Evolutionary conservation across 1,284 basidiomycete genomes (phyloP).

Genomic region (Mycena sp.): DNA sequence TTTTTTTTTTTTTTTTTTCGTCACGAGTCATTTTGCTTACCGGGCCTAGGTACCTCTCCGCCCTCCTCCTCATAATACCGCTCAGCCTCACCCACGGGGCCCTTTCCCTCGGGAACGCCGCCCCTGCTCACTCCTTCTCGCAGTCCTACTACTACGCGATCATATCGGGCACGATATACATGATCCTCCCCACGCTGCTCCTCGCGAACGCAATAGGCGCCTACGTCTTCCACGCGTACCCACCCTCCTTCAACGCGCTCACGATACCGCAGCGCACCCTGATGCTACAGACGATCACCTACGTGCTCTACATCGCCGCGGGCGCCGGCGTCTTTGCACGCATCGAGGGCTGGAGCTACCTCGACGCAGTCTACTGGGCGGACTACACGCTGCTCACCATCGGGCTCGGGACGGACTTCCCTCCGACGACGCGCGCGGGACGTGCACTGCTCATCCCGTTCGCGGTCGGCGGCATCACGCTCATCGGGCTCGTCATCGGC

Average conservation of each 20-base stretch:
- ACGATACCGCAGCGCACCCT: constrained; percentile 50
- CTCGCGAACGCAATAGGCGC: constrained; percentile 44
- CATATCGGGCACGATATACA: constrained; percentile 43
- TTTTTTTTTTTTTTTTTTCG: constrained; percentile 2
- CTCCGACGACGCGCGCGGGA: constrained; percentile 35
- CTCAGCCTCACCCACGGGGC: constrained; percentile 37
- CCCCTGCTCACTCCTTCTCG: constrained; percentile 33
- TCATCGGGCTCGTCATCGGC: constrained; percentile 47
- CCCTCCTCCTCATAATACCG: constrained; percentile 43
- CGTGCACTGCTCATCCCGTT: constrained; percentile 48
- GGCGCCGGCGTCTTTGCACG: constrained; percentile 47
- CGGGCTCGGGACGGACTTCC: constrained; percentile 50
- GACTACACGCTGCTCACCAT: constrained; percentile 53
- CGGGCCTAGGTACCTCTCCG: constrained; percentile 44
- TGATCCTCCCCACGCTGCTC: constrained; percentile 46
- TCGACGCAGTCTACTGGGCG: constrained; percentile 51
- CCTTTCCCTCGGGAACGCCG: constrained; percentile 23
- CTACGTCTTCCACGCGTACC: constrained; percentile 43
- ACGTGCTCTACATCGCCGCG: constrained; percentile 47
- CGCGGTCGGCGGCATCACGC: constrained; percentile 46
- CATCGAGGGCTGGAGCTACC: constrained; percentile 47
- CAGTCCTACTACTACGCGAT: constrained; percentile 51
- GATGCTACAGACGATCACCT: constrained; percentile 52
- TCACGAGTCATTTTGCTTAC: background rate
- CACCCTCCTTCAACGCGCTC: constrained; percentile 44